Evolutionary conservation across 2,329 filamentous ascomycete genomes (phyloP).

Genomic region (Arthrobotrys entomopaga): DNA sequence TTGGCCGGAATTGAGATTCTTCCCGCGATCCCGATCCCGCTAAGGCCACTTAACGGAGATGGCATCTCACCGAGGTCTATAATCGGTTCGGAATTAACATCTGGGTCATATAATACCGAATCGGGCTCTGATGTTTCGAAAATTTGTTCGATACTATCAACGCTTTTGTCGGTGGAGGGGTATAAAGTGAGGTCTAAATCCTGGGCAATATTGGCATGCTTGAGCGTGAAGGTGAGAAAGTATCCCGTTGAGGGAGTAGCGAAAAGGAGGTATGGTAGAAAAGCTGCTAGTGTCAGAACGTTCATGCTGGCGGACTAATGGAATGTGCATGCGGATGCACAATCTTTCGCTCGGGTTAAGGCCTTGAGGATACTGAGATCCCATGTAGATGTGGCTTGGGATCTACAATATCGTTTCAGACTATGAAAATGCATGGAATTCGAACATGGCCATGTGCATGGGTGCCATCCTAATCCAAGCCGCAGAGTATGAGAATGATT

Average conservation of each 20-base stretch:
- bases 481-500: no score
- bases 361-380: no score
- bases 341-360: no score
- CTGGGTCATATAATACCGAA: neutral
- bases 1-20: slow-evolving; percentile 16
- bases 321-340: no score
- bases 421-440: no score
- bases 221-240: slow-evolving; percentile 16
- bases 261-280: no score
- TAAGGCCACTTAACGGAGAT: neutral
- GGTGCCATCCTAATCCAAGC: no score
- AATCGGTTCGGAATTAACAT: neutral
- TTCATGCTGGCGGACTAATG: no score
- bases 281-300: no score
- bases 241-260: neutral
- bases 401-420: no score
- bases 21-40: slow-evolving; percentile 21
- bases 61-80: neutral
- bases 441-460: no score
- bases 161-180: neutral
- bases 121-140: slow-evolving; percentile 1
- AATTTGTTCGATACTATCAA: slow-evolving; percentile 22
- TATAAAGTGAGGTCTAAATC: neutral
- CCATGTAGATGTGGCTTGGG: no score
- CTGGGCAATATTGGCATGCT: neutral